phyloP scores from a whole-genome alignment of 441 rosid species.

The Breynia disticha region DNA sequence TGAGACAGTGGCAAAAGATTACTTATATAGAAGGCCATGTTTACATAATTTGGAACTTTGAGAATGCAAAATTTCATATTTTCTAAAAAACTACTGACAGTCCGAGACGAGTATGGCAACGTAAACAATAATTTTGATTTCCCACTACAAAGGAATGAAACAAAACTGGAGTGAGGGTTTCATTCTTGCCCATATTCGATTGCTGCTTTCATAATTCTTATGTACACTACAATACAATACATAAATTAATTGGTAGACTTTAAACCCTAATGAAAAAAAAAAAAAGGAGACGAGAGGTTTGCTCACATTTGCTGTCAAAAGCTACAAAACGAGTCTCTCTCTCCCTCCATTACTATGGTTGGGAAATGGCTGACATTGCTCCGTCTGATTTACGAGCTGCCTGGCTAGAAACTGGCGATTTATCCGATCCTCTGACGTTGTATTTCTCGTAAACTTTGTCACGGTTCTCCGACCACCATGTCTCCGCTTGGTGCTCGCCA shows the following conservation, averaged over 20 bases:
- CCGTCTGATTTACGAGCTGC: conserved; percentile 58
- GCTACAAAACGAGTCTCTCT: conserved; percentile 12
- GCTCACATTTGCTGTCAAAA: conserved; percentile 10
- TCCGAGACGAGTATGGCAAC: too few species aligned
- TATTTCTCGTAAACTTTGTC: conserved; percentile 78
- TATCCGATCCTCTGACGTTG: conserved; percentile 71
- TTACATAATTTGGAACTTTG: too few species aligned
- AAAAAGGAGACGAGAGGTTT: conserved; percentile 9
- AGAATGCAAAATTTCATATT: too few species aligned
- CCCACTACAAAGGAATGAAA: not conserved
- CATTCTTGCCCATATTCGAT: conserved; percentile 15
- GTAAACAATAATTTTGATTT: not conserved
- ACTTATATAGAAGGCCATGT: too few species aligned
- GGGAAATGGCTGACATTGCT: conserved; percentile 45
- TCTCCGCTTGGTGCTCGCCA: conserved; percentile 91
- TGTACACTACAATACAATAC: conserved; percentile 47
- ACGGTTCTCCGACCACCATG: conserved; percentile 98
- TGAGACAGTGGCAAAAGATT: too few species aligned
- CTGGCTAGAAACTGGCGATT: conserved; percentile 48
- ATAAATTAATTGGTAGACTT: conserved; percentile 18
- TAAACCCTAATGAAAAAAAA: conserved; percentile 16
- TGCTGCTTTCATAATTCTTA: conserved; percentile 23
- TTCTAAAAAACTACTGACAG: too few species aligned
- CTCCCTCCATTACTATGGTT: conserved; percentile 24
- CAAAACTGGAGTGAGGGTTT: not conserved